Base-by-base conservation (phyloP, 2,329 filamentous ascomycete genomes). In the Aspergillus versicolor region DNA sequence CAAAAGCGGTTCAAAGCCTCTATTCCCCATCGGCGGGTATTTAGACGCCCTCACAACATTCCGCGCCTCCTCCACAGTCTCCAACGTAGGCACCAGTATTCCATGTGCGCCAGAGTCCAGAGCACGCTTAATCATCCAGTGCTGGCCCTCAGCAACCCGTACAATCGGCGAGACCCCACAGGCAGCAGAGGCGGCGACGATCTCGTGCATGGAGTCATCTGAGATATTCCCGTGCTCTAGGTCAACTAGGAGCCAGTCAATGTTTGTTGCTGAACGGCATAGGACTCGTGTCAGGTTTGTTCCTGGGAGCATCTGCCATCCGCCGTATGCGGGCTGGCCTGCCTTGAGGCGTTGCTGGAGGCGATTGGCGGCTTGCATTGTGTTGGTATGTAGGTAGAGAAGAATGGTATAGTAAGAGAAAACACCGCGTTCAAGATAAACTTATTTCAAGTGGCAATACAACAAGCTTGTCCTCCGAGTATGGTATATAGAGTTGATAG, bases 161-260 rank as follows among this genome's bases (percentile, higher is more conserved):
- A 69, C 57, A 6, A 68, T 45, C 1, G 67, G 65, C 0, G 67
- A 67, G 1, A 67, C 61, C 0, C 65, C 63, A 7, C 67, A 52
- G 2, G 66, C 40, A 6, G 67, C 56, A 11, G 66, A 65, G 2
- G 66, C 63, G n/a, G 67, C 59, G 6, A 62, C 58, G 1, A 65
- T 61, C 40, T 63, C 67, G 52, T 69, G 67, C 64, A 69, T 68
- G 2, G 64, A 52, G 40, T 69, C 66, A 22, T 69, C 66, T 11
- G 62, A 57, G 22, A 68, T 65, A 27, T 68, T 61, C 2, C 65
- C 66, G n/a, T 69, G 65, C 42, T 68, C 66, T 15, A 60, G 63
- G 44, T 68, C 66, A 8, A 68, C 76, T 8, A 90, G 82, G 80
- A 86, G 89, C n/a, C 63, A 64, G 67, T 89, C 87, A 1, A 87